Evolutionary conservation across 345 rosid species (phyloP).

Genomic region (thale cress (Arabidopsis thaliana)): DNA sequence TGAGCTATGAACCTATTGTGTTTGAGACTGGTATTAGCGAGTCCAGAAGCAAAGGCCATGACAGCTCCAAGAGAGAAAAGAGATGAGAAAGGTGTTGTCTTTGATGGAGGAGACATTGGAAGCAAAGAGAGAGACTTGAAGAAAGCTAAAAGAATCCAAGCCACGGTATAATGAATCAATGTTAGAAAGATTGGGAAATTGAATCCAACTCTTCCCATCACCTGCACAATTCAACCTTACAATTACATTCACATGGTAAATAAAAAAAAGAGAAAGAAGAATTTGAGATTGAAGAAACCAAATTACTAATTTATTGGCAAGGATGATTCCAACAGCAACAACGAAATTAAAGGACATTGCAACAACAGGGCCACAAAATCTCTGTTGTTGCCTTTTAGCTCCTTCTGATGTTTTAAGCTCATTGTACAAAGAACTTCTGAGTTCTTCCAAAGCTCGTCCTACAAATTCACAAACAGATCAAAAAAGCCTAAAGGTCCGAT

Average conservation of each 20-base stretch:
- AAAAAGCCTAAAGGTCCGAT: conserved; percentile 13
- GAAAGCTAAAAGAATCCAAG: conserved; percentile 85
- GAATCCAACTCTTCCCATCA: conserved; percentile 87
- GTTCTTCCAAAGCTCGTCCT: conserved; percentile 90
- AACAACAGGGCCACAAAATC: conserved; percentile 77
- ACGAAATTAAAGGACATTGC: conserved; percentile 93
- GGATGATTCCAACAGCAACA: conserved; percentile 85
- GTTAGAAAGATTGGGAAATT: conserved; percentile 85
- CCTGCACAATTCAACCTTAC: conserved; percentile 49
- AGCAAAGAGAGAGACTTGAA: conserved; percentile 71
- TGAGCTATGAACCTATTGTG: conserved; percentile 65
- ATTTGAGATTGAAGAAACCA: not conserved
- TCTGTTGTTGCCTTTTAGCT: conserved; percentile 85
- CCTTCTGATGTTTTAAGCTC: conserved; percentile 87
- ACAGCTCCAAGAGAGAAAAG: conserved; percentile 77
- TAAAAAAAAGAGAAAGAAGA: not conserved
- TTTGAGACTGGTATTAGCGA: conserved; percentile 90
- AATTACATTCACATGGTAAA: not conserved
- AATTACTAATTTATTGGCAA: conserved; percentile 78
- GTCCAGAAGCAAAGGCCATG: conserved; percentile 97
- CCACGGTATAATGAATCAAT: conserved; percentile 73
- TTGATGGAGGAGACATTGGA: conserved; percentile 86
- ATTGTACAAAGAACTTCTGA: conserved; percentile 78
- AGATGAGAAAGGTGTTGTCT: conserved; percentile 82
- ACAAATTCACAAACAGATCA: conserved; percentile 9